phyloP scores from a whole-genome alignment of 164 flowering plant species.

The Magnolia changhungtana region DNA sequence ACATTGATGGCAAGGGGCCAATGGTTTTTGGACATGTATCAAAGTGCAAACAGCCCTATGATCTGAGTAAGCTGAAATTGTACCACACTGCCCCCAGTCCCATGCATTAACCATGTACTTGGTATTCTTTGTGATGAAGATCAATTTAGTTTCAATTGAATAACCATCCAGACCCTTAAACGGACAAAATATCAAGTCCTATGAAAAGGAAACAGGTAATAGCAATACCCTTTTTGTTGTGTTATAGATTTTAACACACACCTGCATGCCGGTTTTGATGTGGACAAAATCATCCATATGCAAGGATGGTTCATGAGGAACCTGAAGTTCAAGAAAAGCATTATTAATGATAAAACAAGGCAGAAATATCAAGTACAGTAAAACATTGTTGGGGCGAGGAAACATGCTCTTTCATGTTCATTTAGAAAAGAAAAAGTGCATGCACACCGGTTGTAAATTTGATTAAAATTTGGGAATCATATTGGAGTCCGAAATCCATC shows the following conservation, averaged over 20 bases:
- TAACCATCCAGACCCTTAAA: background rate
- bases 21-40: no score
- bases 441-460: background rate
- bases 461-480: background rate
- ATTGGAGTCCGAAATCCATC: background rate
- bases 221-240: background rate
- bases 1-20: no score
- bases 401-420: background rate
- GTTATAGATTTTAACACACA: conserved; percentile 17
- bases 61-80: no score
- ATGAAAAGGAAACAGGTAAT: background rate
- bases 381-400: background rate
- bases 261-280: conserved; percentile 85
- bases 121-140: no score
- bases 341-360: background rate
- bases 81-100: no score
- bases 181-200: background rate
- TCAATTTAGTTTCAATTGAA: no score
- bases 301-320: conserved; percentile 63
- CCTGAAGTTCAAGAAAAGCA: conserved; percentile 39
- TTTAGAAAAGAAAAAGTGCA: background rate
- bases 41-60: no score
- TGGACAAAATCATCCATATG: conserved; percentile 78
- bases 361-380: background rate
- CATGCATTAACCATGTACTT: no score